Evolutionary conservation across 139 green algal species (phyloP).

Genomic region (Micractinium sp.): DNA sequence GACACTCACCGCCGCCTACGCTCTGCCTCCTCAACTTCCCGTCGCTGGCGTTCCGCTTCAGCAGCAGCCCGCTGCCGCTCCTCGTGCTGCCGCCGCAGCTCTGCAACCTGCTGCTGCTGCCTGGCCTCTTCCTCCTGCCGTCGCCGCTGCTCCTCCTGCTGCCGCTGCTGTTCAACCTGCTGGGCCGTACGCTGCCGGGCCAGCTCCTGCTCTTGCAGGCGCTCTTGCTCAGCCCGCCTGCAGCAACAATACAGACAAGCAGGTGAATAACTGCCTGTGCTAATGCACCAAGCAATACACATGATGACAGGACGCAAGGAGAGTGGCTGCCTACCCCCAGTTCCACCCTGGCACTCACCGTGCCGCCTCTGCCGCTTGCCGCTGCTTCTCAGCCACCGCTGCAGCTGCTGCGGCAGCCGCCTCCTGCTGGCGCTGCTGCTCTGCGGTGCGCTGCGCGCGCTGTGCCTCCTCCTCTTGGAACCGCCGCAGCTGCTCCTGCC

Average conservation of each 20-base stretch:
- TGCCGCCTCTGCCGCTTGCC: constrained; percentile 5
- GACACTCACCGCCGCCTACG: constrained; percentile 7
- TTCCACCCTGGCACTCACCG: neutral
- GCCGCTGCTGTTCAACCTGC: neutral
- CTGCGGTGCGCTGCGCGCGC: neutral
- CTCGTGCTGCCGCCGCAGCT: constrained; percentile 5
- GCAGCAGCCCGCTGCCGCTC: constrained; percentile 17
- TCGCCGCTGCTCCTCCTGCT: constrained; percentile 27
- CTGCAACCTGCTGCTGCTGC: neutral
- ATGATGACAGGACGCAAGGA: neutral
- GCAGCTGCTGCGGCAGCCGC: neutral
- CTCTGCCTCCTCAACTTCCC: constrained; percentile 31
- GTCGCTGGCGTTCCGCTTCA: constrained; percentile 29
- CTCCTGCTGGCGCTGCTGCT: neutral
- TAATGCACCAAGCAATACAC: neutral
- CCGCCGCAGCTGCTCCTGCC: neutral
- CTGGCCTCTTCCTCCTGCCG: constrained; percentile 3
- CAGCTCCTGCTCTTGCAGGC: neutral
- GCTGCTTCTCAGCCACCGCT: constrained; percentile 2
- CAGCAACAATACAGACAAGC: neutral
- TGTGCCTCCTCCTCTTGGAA: constrained; percentile 2
- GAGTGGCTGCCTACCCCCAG: too few species aligned
- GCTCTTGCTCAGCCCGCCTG: neutral
- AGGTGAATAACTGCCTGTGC: neutral
- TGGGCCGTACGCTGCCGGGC: neutral